Conservation (phyloP, 2,329 filamentous ascomycete genomes). For the Ceratocystis smalleyi region DNA sequence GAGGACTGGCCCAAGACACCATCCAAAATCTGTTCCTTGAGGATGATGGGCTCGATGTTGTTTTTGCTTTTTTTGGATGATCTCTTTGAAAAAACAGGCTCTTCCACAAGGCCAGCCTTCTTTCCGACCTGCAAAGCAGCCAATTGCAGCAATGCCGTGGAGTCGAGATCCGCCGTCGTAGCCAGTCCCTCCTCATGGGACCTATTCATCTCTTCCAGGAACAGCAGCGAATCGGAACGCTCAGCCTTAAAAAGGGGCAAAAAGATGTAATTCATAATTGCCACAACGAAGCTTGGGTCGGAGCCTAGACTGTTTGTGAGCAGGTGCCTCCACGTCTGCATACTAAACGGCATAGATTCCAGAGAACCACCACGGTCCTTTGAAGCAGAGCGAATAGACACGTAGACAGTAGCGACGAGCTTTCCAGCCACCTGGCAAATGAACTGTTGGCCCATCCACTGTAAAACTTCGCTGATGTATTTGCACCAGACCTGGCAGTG, state of each 20-base stretch:
- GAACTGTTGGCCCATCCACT: conserved; percentile 42
- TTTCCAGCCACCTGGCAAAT: conserved; percentile 46
- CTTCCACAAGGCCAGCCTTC: conserved; percentile 52
- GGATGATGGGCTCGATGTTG: conserved; percentile 21
- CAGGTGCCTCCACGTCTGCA: conserved; percentile 40
- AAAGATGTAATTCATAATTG: conserved; percentile 49
- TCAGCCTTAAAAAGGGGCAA: conserved; percentile 47
- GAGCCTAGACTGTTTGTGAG: conserved; percentile 35
- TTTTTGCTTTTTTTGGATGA: conserved; percentile 16
- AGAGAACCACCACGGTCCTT: conserved; percentile 19
- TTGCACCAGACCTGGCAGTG: conserved; percentile 35
- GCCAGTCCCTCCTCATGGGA: conserved; percentile 27
- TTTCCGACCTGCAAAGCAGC: conserved; percentile 57
- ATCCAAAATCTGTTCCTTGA: conserved; percentile 33
- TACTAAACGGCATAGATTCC: conserved; percentile 22
- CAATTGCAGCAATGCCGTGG: conserved; percentile 44
- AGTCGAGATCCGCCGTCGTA: conserved; percentile 30
- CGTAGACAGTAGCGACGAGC: conserved; percentile 43
- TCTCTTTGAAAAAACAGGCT: conserved; percentile 29
- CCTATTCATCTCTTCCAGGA: conserved; percentile 45
- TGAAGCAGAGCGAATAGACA: conserved; percentile 27
- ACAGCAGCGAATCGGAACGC: conserved; percentile 35
- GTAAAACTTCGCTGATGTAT: conserved; percentile 34
- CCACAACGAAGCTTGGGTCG: conserved; percentile 40
- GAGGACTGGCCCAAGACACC: conserved; percentile 40